phyloP scores from a whole-genome alignment of 768 basidiomycete species.

The Agaricus blazei region DNA sequence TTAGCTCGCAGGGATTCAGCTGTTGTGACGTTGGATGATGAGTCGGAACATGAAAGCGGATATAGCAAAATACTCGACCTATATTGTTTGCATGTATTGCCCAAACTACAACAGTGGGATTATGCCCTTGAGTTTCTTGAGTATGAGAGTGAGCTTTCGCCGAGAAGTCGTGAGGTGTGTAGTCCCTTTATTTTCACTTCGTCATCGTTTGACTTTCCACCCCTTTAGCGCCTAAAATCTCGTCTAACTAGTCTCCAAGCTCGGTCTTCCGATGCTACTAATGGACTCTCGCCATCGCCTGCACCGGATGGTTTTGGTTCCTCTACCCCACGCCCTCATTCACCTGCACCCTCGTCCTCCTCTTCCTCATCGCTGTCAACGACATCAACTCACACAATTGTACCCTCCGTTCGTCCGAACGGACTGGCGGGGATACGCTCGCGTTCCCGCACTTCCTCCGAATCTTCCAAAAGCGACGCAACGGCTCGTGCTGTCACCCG shows the following conservation, averaged over 20 bases:
- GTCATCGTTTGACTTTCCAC: conserved; percentile 3
- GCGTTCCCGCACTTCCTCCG: conserved; percentile 24
- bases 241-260: conserved; percentile 37
- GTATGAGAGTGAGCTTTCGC: conserved; percentile 63
- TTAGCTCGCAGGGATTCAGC: conserved; percentile 50
- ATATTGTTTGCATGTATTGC: conserved; percentile 70
- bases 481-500: conserved; percentile 3
- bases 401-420: conserved; percentile 39
- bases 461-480: conserved; percentile 31
- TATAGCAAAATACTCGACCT: conserved; percentile 75
- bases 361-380: conserved; percentile 69
- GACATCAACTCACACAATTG: conserved; percentile 66
- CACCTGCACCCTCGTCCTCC: conserved; percentile 51
- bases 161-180: conserved; percentile 48
- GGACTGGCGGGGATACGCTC: conserved; percentile 11
- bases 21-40: conserved; percentile 16
- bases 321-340: conserved; percentile 33
- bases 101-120: conserved; percentile 73
- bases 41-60: conserved; percentile 37
- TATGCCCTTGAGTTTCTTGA: conserved; percentile 73
- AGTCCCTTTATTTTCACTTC: conserved; percentile 3
- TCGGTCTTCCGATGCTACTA: conserved; percentile 26
- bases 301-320: conserved; percentile 20
- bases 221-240: conserved; percentile 30
- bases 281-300: conserved; percentile 20